Percentiles rank a stretch among this genome's conserved stretches.
phyloP scores from a whole-genome alignment of 805 yeast species.

The Candida nemodendra region DNA sequence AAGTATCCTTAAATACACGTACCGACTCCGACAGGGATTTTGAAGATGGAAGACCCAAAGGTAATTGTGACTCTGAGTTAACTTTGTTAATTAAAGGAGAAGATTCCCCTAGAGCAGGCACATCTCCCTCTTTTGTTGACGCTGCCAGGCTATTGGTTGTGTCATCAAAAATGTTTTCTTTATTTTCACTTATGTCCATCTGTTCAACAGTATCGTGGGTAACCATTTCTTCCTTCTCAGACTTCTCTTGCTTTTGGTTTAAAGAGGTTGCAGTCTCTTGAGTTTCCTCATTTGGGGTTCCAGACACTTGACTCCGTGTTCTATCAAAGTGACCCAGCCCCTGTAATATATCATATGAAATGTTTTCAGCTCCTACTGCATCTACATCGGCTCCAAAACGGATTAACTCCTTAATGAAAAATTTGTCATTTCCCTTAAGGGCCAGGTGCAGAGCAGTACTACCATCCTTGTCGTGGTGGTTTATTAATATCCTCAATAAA shows the following conservation, averaged over 20 bases:
- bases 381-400: constrained; percentile 44
- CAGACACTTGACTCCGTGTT: neutral
- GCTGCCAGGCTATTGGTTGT: constrained; percentile 3
- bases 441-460: constrained; percentile 86
- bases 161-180: constrained; percentile 46
- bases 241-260: neutral
- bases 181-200: constrained; percentile 44
- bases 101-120: constrained; percentile 3
- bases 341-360: constrained; percentile 22
- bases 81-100: neutral
- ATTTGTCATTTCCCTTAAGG: constrained; percentile 50
- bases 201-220: constrained; percentile 4
- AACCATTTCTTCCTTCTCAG: neutral
- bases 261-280: neutral
- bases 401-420: constrained; percentile 41
- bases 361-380: constrained; percentile 22
- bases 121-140: constrained; percentile 6
- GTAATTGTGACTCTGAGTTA: neutral
- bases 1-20: constrained; percentile 17
- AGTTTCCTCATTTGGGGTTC: neutral
- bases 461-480: constrained; percentile 79
- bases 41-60: neutral
- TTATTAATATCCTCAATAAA: constrained; percentile 56
- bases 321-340: constrained; percentile 11
- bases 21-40: constrained; percentile 13